A percentile compares a stretch with the other conserved stretches of the same genome.
phyloP scores from a whole-genome alignment of 164 flowering plant genomes.

The Buxus sempervirens region DNA sequence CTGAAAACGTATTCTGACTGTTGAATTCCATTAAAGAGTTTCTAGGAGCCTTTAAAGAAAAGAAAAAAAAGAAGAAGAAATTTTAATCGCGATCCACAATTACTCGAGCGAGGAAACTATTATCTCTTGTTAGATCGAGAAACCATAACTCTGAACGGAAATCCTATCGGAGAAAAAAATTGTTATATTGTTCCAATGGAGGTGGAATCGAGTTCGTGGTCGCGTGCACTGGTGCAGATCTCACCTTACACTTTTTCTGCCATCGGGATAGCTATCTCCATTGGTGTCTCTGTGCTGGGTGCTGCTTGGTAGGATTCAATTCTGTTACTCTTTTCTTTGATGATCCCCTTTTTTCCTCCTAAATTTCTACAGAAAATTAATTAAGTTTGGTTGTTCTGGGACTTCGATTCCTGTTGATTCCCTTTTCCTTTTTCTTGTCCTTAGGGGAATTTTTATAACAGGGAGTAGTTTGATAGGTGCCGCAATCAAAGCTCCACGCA shows the following conservation, averaged over 20 bases:
- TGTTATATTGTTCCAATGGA: constrained; percentile 18
- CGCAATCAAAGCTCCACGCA: constrained; percentile 96
- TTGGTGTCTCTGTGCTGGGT: constrained; percentile 96
- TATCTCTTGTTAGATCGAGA: too few relatives aligned
- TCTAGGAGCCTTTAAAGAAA: too few relatives aligned
- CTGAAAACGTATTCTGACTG: too few relatives aligned
- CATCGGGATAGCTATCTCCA: constrained; percentile 85
- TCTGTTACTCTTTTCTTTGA: background rate
- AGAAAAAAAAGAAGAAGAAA: too few relatives aligned
- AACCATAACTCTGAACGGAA: background rate
- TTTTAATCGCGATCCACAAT: too few relatives aligned
- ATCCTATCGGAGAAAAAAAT: background rate
- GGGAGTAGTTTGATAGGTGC: constrained; percentile 99
- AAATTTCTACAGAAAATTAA: background rate
- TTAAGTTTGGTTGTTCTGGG: background rate
- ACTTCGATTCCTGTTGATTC: background rate
- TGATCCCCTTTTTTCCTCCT: background rate
- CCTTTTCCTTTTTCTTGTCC: constrained; percentile 2
- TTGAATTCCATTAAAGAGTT: too few relatives aligned
- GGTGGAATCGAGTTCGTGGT: constrained; percentile 62
- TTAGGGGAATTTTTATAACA: constrained; percentile 93
- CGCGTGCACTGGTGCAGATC: constrained; percentile 69
- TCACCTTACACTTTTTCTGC: constrained; percentile 95
- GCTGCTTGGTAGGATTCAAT: constrained; percentile 75
- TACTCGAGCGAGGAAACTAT: too few relatives aligned